Conservation (phyloP, 2,329 filamentous ascomycete species). For the Grosmannia serpens region DNA sequence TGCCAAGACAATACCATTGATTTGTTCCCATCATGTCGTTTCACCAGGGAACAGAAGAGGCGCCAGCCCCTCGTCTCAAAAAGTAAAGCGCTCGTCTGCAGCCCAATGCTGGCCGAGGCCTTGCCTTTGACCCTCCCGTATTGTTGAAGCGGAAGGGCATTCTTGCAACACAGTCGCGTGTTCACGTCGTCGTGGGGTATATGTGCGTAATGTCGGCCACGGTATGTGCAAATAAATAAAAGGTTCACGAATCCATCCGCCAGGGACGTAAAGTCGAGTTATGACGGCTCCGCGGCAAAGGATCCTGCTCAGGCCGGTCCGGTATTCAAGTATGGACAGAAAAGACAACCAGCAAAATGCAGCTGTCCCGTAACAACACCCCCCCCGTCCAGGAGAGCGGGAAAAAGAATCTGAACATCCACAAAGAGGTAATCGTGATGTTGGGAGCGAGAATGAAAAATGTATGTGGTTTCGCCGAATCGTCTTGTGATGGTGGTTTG, state of each 20-base stretch:
- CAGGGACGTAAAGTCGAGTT: neutral
- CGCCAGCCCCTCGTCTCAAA: neutral
- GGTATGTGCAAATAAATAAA: neutral
- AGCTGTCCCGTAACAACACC: neutral
- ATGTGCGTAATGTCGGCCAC: neutral
- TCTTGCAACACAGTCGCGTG: neutral
- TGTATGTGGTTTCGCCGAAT: neutral
- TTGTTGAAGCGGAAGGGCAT: constrained; percentile 2
- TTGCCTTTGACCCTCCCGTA: neutral
- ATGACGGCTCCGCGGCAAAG: neutral
- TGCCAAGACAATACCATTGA: too few species aligned
- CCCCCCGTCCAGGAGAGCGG: neutral
- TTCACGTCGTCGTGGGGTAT: neutral
- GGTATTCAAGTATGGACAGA: neutral
- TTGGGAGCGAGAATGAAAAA: neutral
- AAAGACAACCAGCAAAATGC: neutral
- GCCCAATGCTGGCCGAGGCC: neutral
- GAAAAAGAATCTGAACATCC: too few species aligned
- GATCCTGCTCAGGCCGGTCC: neutral
- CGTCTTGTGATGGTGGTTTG: neutral
- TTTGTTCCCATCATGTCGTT: neutral
- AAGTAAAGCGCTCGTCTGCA: neutral
- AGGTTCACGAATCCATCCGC: neutral
- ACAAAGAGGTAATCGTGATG: neutral
- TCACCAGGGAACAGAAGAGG: neutral